Percentiles rank a stretch among this genome's conserved stretches.
Evolutionary conservation across 208 protist species (phyloP).

Genomic region (Leishmania lainsoni): DNA sequence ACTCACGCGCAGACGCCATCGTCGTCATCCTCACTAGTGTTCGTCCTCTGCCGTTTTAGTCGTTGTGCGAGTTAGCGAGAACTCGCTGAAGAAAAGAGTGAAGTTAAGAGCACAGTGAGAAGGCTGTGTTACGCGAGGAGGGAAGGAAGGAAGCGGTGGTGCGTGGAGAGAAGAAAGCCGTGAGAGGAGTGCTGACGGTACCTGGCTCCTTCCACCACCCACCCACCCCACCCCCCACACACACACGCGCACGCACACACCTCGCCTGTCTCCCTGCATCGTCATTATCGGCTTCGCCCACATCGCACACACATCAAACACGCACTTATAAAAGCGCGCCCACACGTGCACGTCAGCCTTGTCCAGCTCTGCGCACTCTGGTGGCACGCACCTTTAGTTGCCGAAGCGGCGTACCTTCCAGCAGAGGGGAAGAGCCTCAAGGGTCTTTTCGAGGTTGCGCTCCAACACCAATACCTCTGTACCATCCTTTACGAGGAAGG

Average conservation of each 20-base stretch:
- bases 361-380: not conserved
- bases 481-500: constrained; percentile 60
- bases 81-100: too few relatives aligned
- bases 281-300: not conserved
- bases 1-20: not conserved
- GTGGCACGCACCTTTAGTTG: constrained; percentile 48
- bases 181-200: not conserved
- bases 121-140: not conserved
- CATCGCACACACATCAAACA: not conserved
- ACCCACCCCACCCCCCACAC: not conserved
- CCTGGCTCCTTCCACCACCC: not conserved
- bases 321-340: not conserved
- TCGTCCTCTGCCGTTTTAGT: not conserved
- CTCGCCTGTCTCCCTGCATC: not conserved
- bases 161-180: constrained; percentile 13
- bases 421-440: constrained; percentile 81
- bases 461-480: constrained; percentile 67
- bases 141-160: constrained; percentile 4
- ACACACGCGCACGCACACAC: constrained; percentile 15
- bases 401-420: constrained; percentile 92
- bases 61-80: not conserved
- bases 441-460: constrained; percentile 81
- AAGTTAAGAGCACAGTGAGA: too few relatives aligned
- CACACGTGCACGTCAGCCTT: not conserved
- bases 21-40: not conserved